Evolutionary conservation across 306 rosid species (phyloP), one percentile per base, ranked within the genome.

Genomic region (Cucurbita moschata): DNA sequence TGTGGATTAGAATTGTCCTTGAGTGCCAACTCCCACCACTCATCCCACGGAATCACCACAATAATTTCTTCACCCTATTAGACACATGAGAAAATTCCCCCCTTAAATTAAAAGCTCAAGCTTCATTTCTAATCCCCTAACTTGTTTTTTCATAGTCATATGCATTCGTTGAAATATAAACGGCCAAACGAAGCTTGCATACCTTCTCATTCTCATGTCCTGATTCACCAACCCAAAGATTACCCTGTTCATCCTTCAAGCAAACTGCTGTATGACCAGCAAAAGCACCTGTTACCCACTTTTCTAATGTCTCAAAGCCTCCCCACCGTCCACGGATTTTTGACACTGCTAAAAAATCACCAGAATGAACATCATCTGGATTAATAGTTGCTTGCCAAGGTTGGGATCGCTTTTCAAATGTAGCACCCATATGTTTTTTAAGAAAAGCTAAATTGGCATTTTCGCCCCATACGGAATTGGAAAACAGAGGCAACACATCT

Each of bases 321-420:
- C 97, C 98, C 98, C 98, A 94, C 72, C 97, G 89, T 74, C 97
- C 98, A 51, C 98, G 97, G 66, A 94, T 90, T 89, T 94, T 94
- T 35, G 97, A 94, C 53, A 94, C 88, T 15, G 95, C 98, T 62
- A 94, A 79, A 78, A 94, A 94, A 77, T 94, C 98, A 72, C 98
- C 98, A 49, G 97, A 83, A 80, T 89, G 96, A 84, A 94, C 96
- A 82, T 90, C 96, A 16, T 82, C 86, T 16, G 96, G 94, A 83
- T 94, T 80, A 58, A 94, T 85, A 65, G 83, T 85, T 23, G 84
- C 87, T 30, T n/a, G 75, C 95, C 89, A 86, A 53, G 96, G 98
- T 85, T 81, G 84, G 74, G 82, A 76, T 39, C 95, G 91, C 77
- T 86, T 94, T 81, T 84, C 92, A 75, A 94, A 90, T 18, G 88